Evolutionary conservation across 768 basidiomycete genomes (phyloP).

Genomic region (Rhizopogon sp.): DNA sequence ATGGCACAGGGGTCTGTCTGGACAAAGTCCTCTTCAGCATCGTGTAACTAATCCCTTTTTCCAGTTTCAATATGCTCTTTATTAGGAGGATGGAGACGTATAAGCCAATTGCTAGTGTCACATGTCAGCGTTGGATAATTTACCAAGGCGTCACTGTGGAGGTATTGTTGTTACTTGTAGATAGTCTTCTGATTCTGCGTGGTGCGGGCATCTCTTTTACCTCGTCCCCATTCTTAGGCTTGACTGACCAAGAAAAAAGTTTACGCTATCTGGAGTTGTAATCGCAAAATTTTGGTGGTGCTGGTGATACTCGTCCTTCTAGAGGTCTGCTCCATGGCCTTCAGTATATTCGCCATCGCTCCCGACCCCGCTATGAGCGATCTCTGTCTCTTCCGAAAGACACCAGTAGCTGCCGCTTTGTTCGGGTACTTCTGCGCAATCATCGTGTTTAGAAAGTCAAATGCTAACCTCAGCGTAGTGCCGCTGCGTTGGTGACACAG

Average conservation of each 20-base stretch:
- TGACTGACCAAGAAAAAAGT: slow-evolving; percentile 8
- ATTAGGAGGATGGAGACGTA: background rate
- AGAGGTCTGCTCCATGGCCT: slow-evolving; percentile 7
- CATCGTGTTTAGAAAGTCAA: too few relatives aligned
- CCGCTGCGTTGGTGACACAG: background rate
- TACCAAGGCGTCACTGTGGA: slow-evolving; percentile 9
- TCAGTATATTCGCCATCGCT: background rate
- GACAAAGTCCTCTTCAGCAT: background rate
- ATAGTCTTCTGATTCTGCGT: slow-evolving; percentile 16
- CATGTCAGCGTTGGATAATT: slow-evolving; percentile 11
- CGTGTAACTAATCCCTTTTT: background rate
- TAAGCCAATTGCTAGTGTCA: background rate
- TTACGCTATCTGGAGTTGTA: slow-evolving; percentile 12
- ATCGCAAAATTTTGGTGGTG: background rate
- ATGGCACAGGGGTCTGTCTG: slow-evolving; percentile 11
- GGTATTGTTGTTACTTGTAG: slow-evolving; percentile 12
- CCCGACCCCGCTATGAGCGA: slow-evolving; percentile 10
- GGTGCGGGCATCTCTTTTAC: slow-evolving; percentile 8
- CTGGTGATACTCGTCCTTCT: slow-evolving; percentile 5
- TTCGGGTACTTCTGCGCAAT: background rate
- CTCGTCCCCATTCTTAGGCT: background rate
- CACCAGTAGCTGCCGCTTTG: slow-evolving; percentile 1
- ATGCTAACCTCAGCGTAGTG: background rate
- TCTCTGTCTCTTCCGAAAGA: slow-evolving; percentile 5
- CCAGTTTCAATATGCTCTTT: slow-evolving; percentile 7